Evolutionary conservation across 179 eudicot species (phyloP), one percentile per base, ranked within the genome.

Genomic region (Carnegiea gigantea): DNA sequence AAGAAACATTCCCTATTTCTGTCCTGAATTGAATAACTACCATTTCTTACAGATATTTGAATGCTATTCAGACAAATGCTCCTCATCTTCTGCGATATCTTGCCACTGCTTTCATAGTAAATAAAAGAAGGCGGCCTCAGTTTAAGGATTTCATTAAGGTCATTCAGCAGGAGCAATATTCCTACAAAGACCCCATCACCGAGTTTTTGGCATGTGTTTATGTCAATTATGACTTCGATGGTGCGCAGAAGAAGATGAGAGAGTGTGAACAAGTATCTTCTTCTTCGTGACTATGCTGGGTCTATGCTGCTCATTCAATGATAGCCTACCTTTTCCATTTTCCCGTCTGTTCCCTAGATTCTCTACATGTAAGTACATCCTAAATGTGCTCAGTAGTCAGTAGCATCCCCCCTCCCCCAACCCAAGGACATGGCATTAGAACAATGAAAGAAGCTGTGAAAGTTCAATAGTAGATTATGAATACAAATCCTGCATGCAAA

Each of bases 31-130:
- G 68, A 62, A 62, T 9, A 62, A n/a, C n/a, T 62, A 62, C 68
- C 30, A 6, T 67, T 33, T 80, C 23, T 86, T 87, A 20, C 87
- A 96, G 99, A 92, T 96, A 94, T 85, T 88, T 96, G 26, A 96
- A 94, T 86, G 97, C 97, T 59, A 96, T 96, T 78, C 98, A 92
- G 30, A 96, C 99, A 73, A 93, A 87, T 89, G 98, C 99, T 76
- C 97, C 98, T 78, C 98, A 96, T 88, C 97, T 96, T 72, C 82
- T 96, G 80, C 97, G 99, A 14, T 96, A 96, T 76, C 93, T 96
- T 77, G 95, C 98, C 0, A 90, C 97, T 84, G 97, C 99, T 26
- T 94, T 96, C 82, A 88, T 96, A 40, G 99, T 96, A 38, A 94
- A 94, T 92, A 96, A 94, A 86, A 94, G 98, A 90, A 92, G 95